Conservation (phyloP, 495 filamentous ascomycete genomes). For the Penicillium ochrochloron region DNA sequence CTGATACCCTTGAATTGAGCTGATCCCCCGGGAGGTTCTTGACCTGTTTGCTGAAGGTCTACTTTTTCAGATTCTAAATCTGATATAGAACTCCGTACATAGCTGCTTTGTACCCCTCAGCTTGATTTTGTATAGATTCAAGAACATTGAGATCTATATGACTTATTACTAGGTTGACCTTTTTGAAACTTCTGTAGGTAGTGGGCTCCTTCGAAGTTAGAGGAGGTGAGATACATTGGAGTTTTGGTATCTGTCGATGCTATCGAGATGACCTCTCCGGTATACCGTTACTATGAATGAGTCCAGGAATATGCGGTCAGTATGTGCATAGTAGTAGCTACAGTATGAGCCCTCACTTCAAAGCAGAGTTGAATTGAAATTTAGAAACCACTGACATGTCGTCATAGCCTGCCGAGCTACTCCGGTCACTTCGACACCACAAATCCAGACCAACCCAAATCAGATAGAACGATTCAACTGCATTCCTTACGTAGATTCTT, state of each 20-base stretch:
- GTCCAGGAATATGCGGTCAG: too few relatives aligned
- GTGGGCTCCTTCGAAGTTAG: background rate
- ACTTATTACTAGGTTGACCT: background rate
- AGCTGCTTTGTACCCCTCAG: background rate
- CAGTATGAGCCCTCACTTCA: too few relatives aligned
- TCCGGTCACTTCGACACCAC: background rate
- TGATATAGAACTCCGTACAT: constrained; percentile 4
- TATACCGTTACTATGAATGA: too few relatives aligned
- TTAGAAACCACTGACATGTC: background rate
- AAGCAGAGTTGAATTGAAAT: too few relatives aligned
- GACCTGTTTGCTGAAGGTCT: background rate
- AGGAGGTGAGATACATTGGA: background rate
- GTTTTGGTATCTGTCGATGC: background rate
- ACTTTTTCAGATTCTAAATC: background rate
- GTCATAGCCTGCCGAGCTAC: background rate
- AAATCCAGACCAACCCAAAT: background rate
- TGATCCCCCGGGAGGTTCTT: background rate
- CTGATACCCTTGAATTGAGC: background rate
- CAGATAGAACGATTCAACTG: constrained; percentile 24
- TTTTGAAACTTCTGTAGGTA: background rate
- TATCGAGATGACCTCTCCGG: background rate
- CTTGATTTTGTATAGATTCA: background rate
- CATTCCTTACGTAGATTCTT: too few relatives aligned
- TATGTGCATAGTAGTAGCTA: too few relatives aligned
- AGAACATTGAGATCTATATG: background rate